Conservation (phyloP, 345 rosid genomes). For the Arabis hirsuta region DNA sequence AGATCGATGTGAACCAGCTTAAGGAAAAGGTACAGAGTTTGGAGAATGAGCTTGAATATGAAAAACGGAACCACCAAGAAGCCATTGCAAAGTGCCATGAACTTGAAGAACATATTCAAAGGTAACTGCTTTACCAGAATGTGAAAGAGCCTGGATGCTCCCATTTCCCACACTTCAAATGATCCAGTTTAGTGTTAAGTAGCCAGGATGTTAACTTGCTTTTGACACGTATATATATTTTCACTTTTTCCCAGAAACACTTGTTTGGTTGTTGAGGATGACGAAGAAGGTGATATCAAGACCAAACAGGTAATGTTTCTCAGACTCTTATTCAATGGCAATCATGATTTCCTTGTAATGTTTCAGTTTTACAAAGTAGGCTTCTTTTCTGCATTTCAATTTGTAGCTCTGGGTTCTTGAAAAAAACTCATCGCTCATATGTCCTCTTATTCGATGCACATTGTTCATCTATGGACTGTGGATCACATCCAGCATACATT, state of each 20-base stretch:
- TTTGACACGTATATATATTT: not conserved
- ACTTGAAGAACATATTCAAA: conserved; percentile 76
- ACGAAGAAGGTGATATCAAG: conserved; percentile 55
- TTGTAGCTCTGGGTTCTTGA: conserved; percentile 7
- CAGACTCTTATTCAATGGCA: not conserved
- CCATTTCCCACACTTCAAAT: not conserved
- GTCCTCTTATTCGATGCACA: not conserved
- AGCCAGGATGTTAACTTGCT: too few species aligned
- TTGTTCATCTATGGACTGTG: not conserved
- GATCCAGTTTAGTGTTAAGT: conserved; percentile 19
- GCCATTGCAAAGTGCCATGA: conserved; percentile 68
- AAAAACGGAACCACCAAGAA: conserved; percentile 59
- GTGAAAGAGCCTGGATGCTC: conserved; percentile 4
- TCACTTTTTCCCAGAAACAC: conserved; percentile 44
- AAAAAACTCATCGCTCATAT: conserved; percentile 9
- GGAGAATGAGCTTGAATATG: conserved; percentile 71
- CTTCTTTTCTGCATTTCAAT: conserved; percentile 7
- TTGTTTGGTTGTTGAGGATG: conserved; percentile 51
- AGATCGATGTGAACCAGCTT: conserved; percentile 71
- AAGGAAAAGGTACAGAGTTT: conserved; percentile 52
- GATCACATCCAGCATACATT: not conserved
- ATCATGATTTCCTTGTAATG: conserved; percentile 1
- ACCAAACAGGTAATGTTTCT: conserved; percentile 59
- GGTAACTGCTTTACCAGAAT: conserved; percentile 39
- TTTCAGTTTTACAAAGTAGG: not conserved